These are phyloP conservation scores for Coniophora puteana DNA, from an alignment of 1,284 basidiomycete species.

Conservation along the genomic window DNA sequence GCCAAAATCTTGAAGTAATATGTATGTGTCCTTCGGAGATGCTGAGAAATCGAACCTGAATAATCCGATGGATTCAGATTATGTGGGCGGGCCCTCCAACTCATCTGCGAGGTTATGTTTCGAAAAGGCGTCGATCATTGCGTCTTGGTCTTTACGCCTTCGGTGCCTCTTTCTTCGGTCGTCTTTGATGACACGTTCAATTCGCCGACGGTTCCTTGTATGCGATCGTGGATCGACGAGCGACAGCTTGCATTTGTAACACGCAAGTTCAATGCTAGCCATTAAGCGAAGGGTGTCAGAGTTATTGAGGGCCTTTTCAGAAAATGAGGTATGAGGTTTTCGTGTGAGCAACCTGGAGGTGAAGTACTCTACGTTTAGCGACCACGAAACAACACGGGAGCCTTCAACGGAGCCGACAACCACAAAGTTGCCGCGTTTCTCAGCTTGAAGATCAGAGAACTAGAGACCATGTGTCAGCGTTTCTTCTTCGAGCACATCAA, in stretches of 20 bases:
- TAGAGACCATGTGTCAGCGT: slow-evolving; percentile 30
- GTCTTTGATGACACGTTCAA: slow-evolving; percentile 75
- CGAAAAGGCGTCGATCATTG: slow-evolving; percentile 73
- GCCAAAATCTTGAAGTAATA: too few species aligned
- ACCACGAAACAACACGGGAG: slow-evolving; percentile 75
- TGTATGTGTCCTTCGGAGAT: too few species aligned
- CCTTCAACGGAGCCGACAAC: slow-evolving; percentile 74
- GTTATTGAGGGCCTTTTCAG: slow-evolving; percentile 65
- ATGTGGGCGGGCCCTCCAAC: slow-evolving; percentile 1
- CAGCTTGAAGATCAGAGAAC: slow-evolving; percentile 72
- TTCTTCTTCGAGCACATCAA: slow-evolving; percentile 5
- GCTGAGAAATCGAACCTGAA: too few species aligned
- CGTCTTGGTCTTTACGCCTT: slow-evolving; percentile 75
- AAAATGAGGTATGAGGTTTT: slow-evolving; percentile 1
- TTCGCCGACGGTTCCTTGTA: slow-evolving; percentile 58
- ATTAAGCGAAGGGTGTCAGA: slow-evolving; percentile 74
- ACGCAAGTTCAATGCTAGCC: slow-evolving; percentile 77
- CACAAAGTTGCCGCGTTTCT: slow-evolving; percentile 80
- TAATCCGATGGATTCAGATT: neutral
- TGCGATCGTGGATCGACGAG: slow-evolving; percentile 60
- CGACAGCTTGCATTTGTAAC: slow-evolving; percentile 67
- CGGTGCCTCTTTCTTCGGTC: slow-evolving; percentile 74
- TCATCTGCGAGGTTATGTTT: slow-evolving; percentile 48
- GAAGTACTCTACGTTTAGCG: slow-evolving; percentile 58
- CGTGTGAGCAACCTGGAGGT: slow-evolving; percentile 1